Base-by-base conservation (phyloP, 2,329 filamentous ascomycete species). In the Penicillium polonicum region DNA sequence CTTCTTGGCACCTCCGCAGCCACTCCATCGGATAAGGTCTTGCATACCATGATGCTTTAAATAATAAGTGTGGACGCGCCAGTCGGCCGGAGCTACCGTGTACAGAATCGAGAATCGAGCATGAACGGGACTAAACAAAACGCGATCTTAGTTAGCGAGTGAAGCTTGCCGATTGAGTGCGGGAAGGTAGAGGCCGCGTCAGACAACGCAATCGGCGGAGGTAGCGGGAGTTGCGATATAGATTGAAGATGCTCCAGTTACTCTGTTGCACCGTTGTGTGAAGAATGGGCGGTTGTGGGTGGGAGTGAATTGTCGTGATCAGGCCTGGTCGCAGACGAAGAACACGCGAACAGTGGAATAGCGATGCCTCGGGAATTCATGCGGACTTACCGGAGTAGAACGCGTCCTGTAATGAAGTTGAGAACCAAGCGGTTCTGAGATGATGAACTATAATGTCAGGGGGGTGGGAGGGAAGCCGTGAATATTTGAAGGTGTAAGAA, bases 31-130 rank as follows among this genome's bases (percentile, higher is more conserved):
- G 59, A 41, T n/a, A 25, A 25, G 36, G 51, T 52, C 33, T 61
- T 41, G 64, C 71, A 55, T 69, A 74, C 72, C 72, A 74, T 74
- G 57, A 57, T 72, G 60, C 48, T 63, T 53, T 63, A 63, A 42
- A 36, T 41, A 53, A 53, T 42, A 51, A 43, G 27, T 51, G 44
- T 29, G 56, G 51, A 64, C 65, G 67, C 65, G 65, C 62, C 61
- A 65, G 62, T 67, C 64, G 65, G 68, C 64, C 64, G 65, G 66
- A 57, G 57, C 55, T 58, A 60, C 49, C 42, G 58, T 51, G 43
- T 48, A 23, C 49, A 55, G 54, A 17, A 29, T 60, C 49, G 49
- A 57, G 52, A 19, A 33, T 61, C 52, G 49, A 60, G 43, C 61
- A 65, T 68, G 52, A 63, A 63, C 36, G 9, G 13, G 38, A 58